These are phyloP conservation scores for Bremia lactucae DNA, from an alignment of 352 stramenopile genomes.

Conservation along the genomic window DNA sequence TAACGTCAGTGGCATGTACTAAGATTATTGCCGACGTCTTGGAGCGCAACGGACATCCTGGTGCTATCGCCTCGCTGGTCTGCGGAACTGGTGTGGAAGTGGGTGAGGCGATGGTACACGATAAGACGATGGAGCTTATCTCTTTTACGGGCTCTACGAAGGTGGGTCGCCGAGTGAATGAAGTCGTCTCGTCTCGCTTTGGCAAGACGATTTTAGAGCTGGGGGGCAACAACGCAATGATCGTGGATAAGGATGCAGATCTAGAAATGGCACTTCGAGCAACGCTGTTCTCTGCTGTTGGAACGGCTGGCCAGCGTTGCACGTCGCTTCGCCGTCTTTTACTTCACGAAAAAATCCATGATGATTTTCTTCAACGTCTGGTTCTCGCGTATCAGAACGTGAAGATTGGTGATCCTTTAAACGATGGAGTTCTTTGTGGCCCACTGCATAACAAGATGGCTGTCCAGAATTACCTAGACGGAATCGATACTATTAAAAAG, in stretches of 20 bases:
- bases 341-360: constrained; percentile 86
- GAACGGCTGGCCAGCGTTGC: constrained; percentile 87
- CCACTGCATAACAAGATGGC: constrained; percentile 61
- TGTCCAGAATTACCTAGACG: constrained; percentile 80
- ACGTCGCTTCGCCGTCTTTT: constrained; percentile 88
- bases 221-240: constrained; percentile 90
- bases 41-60: constrained; percentile 72
- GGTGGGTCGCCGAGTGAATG: constrained; percentile 79
- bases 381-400: constrained; percentile 81
- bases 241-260: constrained; percentile 87
- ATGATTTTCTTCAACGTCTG: constrained; percentile 81
- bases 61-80: constrained; percentile 78
- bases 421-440: constrained; percentile 77
- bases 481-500: constrained; percentile 76
- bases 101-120: constrained; percentile 75
- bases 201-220: constrained; percentile 88
- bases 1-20: constrained; percentile 85
- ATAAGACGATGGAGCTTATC: constrained; percentile 83
- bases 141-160: constrained; percentile 88
- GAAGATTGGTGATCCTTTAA: constrained; percentile 82
- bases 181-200: constrained; percentile 83
- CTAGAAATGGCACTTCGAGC: constrained; percentile 85
- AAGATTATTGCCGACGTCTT: constrained; percentile 87
- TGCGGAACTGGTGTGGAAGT: constrained; percentile 73
- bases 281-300: constrained; percentile 86